phyloP scores from a whole-genome alignment of 129 eudicot genomes.

The Centella asiatica region DNA sequence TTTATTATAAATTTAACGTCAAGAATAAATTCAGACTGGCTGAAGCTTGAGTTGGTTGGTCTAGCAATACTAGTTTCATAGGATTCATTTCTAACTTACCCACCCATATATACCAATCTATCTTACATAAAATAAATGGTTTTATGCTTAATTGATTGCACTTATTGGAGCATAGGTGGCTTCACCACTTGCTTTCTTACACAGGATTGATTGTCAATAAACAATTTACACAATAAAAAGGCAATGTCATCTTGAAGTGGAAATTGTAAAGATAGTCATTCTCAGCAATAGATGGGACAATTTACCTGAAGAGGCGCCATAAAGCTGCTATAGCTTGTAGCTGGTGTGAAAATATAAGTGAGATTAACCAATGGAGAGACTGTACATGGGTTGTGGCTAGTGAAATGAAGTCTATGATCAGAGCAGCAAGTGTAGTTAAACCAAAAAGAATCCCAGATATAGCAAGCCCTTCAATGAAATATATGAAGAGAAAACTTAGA shows the following conservation, averaged over 20 bases:
- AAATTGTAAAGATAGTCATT: background rate
- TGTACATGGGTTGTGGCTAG: constrained; percentile 50
- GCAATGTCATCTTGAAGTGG: background rate
- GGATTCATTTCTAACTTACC: too few species aligned
- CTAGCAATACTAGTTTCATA: too few species aligned
- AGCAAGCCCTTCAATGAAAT: constrained; percentile 52
- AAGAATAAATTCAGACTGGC: too few species aligned
- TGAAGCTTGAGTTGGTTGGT: too few species aligned
- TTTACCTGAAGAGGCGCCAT: constrained; percentile 97
- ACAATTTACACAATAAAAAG: background rate
- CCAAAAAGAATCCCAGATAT: constrained; percentile 71
- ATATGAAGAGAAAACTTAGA: constrained; percentile 30
- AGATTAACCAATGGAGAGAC: constrained; percentile 58
- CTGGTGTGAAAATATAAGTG: constrained; percentile 78
- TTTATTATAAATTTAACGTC: too few species aligned
- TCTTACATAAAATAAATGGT: too few species aligned
- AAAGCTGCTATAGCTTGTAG: constrained; percentile 76
- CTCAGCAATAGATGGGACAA: background rate
- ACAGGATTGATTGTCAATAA: background rate
- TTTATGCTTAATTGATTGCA: too few species aligned
- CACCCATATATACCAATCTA: too few species aligned
- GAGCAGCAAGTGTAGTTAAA: constrained; percentile 53
- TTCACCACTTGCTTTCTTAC: background rate
- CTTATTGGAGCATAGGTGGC: too few species aligned
- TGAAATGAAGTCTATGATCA: constrained; percentile 47